A percentile compares a stretch with the other conserved stretches of the same genome.
Conservation (phyloP, 805 yeast species). For the Candida nemodendra region DNA sequence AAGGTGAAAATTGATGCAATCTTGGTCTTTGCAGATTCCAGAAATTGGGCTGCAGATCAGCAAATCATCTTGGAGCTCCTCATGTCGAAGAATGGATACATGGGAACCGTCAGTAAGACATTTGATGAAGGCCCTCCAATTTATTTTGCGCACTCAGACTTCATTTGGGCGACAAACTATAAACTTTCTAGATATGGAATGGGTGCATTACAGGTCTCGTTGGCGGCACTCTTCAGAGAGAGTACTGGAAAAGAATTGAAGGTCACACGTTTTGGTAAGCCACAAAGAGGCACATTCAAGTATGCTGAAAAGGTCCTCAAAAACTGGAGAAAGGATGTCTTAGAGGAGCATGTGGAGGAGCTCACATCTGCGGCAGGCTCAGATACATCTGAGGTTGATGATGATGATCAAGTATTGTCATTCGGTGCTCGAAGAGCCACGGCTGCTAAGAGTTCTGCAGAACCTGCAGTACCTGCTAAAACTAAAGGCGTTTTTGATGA, state of each 20-base stretch:
- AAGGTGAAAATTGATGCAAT: conserved; percentile 73
- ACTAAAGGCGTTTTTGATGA: conserved; percentile 25
- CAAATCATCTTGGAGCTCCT: conserved; percentile 83
- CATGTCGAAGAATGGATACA: conserved; percentile 71
- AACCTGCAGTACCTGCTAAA: not conserved
- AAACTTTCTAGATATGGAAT: conserved; percentile 82
- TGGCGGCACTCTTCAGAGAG: conserved; percentile 80
- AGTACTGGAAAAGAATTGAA: conserved; percentile 80
- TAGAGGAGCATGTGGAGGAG: conserved; percentile 68
- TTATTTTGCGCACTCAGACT: conserved; percentile 88
- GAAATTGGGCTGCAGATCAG: conserved; percentile 93
- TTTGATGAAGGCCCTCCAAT: conserved; percentile 78
- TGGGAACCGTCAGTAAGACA: conserved; percentile 77
- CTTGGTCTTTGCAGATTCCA: conserved; percentile 85
- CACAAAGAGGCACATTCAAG: conserved; percentile 82
- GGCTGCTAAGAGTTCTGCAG: conserved; percentile 6
- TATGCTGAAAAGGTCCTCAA: conserved; percentile 77
- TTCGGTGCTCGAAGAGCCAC: conserved; percentile 15
- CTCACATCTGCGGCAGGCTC: conserved; percentile 22
- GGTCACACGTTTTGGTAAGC: conserved; percentile 86
- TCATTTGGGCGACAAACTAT: conserved; percentile 91
- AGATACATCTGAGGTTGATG: conserved; percentile 17
- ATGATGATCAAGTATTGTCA: conserved; percentile 13
- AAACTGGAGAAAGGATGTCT: conserved; percentile 74
- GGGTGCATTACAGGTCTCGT: conserved; percentile 91